Evolutionary conservation across 768 basidiomycete genomes (phyloP).

Genomic region (Multifurca ochricompacta): DNA sequence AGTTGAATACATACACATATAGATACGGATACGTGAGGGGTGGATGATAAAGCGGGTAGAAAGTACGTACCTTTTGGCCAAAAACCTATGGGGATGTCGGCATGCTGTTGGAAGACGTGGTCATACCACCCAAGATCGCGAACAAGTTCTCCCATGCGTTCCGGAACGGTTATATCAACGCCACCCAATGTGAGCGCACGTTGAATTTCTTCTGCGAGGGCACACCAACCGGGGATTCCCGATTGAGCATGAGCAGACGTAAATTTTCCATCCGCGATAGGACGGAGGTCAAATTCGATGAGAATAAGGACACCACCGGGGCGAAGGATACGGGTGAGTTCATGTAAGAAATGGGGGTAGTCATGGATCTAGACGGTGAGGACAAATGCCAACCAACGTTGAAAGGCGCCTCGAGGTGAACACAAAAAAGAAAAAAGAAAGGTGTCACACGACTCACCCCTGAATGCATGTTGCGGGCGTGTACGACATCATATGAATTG

Average conservation of each 20-base stretch:
- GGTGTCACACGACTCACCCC: constrained; percentile 39
- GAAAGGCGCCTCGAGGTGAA: not conserved
- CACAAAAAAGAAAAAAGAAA: constrained; percentile 16
- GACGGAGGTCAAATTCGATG: constrained; percentile 52
- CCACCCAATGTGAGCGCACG: constrained; percentile 43
- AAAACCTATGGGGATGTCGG: constrained; percentile 60
- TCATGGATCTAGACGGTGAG: constrained; percentile 42
- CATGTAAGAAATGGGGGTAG: constrained; percentile 51
- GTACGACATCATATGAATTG: constrained; percentile 58
- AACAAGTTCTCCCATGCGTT: constrained; percentile 45
- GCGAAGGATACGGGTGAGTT: constrained; percentile 58
- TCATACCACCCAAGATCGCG: constrained; percentile 46
- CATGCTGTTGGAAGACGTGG: constrained; percentile 45
- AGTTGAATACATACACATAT: no score
- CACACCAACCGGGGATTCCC: constrained; percentile 50
- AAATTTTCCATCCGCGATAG: constrained; percentile 39
- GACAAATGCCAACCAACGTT: not conserved
- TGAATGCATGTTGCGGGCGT: constrained; percentile 60
- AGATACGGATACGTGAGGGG: constrained; percentile 4
- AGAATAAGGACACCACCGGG: constrained; percentile 64
- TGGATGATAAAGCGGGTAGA: constrained; percentile 10
- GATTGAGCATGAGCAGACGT: constrained; percentile 27
- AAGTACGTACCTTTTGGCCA: constrained; percentile 49
- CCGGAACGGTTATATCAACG: constrained; percentile 52
- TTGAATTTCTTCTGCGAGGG: constrained; percentile 57